Percentiles rank a stretch among this genome's conserved stretches.
These are phyloP conservation scores for Beauveria scarabaeidicola DNA, from an alignment of 2,329 filamentous ascomycete species.

Conservation along the genomic window DNA sequence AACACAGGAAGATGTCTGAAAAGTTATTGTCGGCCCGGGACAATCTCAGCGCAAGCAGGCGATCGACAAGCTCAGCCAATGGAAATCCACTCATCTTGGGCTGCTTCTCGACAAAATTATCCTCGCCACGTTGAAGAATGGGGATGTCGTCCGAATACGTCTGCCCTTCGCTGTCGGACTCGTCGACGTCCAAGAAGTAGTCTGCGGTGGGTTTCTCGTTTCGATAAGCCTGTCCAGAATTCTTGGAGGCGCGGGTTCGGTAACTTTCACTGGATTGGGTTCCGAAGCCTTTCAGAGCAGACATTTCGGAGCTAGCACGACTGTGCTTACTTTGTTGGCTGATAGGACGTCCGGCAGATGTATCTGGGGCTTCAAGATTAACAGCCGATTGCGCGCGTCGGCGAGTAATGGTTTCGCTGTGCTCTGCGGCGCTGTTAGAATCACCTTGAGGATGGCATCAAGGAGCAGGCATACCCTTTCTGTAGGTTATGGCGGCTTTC, in stretches of 20 bases:
- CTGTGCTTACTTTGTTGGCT: constrained; percentile 59
- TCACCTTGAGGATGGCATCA: not conserved
- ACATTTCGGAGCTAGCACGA: constrained; percentile 64
- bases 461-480: constrained; percentile 47
- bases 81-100: constrained; percentile 44
- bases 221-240: constrained; percentile 36
- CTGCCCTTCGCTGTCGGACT: constrained; percentile 59
- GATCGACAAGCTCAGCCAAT: constrained; percentile 72
- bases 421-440: constrained; percentile 23
- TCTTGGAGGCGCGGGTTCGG: constrained; percentile 24
- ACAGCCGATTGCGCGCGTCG: constrained; percentile 53
- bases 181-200: constrained; percentile 59
- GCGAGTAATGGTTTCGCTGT: constrained; percentile 36
- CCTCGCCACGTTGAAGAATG: constrained; percentile 57
- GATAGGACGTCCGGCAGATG: constrained; percentile 40
- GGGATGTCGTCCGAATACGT: constrained; percentile 60
- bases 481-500: constrained; percentile 57
- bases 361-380: constrained; percentile 50
- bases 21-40: constrained; percentile 88
- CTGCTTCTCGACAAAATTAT: constrained; percentile 44
- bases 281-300: constrained; percentile 46
- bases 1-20: constrained; percentile 75
- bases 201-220: constrained; percentile 39
- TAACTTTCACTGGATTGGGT: constrained; percentile 35
- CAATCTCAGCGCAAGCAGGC: constrained; percentile 73